phyloP scores from a whole-genome alignment of 139 green algal genomes.

The Picochlorum sp. region DNA sequence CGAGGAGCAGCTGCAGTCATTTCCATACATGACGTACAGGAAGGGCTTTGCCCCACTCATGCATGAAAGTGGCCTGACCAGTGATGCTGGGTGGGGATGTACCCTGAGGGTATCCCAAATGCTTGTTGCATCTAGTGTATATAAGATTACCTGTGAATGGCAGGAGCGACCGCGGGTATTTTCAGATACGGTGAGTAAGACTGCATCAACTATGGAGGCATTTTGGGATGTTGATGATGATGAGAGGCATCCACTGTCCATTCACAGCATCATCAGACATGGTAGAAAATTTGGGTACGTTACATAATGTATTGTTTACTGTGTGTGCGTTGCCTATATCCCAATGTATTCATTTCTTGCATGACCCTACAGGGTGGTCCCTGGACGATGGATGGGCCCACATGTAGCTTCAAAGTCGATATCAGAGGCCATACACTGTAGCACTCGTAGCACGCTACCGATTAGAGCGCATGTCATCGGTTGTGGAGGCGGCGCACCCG shows the following conservation, averaged over 20 bases:
- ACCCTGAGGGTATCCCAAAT: constrained; percentile 91
- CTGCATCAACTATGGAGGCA: constrained; percentile 43
- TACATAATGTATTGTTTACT: too few species aligned
- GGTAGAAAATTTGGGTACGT: constrained; percentile 53
- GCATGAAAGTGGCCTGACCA: constrained; percentile 36
- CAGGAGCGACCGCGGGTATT: constrained; percentile 24
- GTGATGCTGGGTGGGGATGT: constrained; percentile 88
- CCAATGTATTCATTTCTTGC: not conserved
- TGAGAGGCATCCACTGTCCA: constrained; percentile 46
- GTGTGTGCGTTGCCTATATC: too few species aligned
- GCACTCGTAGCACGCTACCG: constrained; percentile 17
- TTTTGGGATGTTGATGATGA: constrained; percentile 29
- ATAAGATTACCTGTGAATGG: constrained; percentile 41
- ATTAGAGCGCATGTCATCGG: constrained; percentile 54
- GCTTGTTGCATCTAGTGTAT: constrained; percentile 68
- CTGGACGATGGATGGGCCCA: constrained; percentile 81
- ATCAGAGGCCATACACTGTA: constrained; percentile 17
- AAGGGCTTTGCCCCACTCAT: constrained; percentile 17
- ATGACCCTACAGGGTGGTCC: constrained; percentile 48
- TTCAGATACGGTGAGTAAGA: not conserved
- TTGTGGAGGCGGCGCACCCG: constrained; percentile 61
- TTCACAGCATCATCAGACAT: constrained; percentile 68
- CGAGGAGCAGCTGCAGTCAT: constrained; percentile 12
- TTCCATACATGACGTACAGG: constrained; percentile 28
- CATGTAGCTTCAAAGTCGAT: constrained; percentile 73